phyloP scores from a whole-genome alignment of 148 eudicot genomes.

The Drosera capensis region DNA sequence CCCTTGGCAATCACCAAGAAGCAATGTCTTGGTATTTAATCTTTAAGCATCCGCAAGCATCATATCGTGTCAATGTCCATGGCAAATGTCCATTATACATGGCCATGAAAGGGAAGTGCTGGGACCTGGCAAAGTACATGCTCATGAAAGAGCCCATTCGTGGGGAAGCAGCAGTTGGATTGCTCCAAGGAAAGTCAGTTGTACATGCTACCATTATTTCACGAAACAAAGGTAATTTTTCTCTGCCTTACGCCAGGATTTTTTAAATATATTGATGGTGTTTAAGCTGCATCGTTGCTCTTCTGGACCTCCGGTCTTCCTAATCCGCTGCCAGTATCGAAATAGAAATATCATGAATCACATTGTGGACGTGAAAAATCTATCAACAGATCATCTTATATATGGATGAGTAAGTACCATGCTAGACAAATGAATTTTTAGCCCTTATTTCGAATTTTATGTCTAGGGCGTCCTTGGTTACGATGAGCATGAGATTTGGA shows the following conservation, averaged over 20 bases:
- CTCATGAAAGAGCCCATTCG: background rate
- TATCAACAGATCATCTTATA: too few species aligned
- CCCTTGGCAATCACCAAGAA: constrained; percentile 11
- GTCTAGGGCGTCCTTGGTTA: too few species aligned
- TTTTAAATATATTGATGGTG: background rate
- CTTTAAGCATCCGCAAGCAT: background rate
- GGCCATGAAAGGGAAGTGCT: constrained; percentile 11
- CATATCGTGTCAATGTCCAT: background rate
- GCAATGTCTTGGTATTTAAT: constrained; percentile 6
- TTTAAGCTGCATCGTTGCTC: background rate
- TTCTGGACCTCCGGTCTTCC: background rate
- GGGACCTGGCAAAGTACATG: constrained; percentile 11
- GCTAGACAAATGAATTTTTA: too few species aligned
- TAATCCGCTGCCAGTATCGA: too few species aligned
- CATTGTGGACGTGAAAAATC: too few species aligned
- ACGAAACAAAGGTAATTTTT: constrained; percentile 5
- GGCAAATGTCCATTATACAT: constrained; percentile 9
- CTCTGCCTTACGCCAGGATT: background rate
- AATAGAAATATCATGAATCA: too few species aligned
- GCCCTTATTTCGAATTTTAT: too few species aligned
- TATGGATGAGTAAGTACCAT: too few species aligned
- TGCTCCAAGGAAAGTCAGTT: constrained; percentile 7
- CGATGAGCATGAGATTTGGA: too few species aligned
- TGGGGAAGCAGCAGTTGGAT: background rate
- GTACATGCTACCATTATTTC: constrained; percentile 17